These are phyloP conservation scores for Aspergillus melleus DNA, from an alignment of 2,329 filamentous ascomycete species.

Conservation along the genomic window DNA sequence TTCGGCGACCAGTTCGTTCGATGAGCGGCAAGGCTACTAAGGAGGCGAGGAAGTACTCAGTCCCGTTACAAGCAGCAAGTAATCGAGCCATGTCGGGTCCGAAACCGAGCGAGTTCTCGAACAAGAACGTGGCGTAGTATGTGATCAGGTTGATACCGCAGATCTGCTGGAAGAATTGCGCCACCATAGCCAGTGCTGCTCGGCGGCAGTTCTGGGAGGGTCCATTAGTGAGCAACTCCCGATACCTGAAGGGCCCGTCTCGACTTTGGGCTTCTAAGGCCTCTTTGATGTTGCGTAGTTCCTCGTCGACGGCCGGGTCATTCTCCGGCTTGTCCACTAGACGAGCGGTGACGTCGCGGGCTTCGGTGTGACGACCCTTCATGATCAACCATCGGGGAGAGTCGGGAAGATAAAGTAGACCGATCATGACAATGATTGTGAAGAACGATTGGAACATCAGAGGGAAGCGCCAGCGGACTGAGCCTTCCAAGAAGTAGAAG, in stretches of 20 bases:
- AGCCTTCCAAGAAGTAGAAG: slow-evolving; percentile 24
- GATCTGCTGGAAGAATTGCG: slow-evolving; percentile 32
- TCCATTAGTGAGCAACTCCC: slow-evolving; percentile 14
- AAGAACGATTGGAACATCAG: slow-evolving; percentile 48
- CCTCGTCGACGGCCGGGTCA: slow-evolving; percentile 39
- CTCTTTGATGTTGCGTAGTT: slow-evolving; percentile 14
- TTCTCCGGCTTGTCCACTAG: slow-evolving; percentile 37
- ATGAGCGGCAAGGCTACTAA: slow-evolving; percentile 23
- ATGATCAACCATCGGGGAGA: slow-evolving; percentile 55
- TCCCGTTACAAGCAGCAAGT: slow-evolving; percentile 26
- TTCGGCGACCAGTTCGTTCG: slow-evolving; percentile 41
- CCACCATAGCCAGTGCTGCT: slow-evolving; percentile 23
- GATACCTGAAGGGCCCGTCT: slow-evolving; percentile 9
- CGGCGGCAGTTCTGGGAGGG: slow-evolving; percentile 20
- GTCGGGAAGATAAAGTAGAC: slow-evolving; percentile 45
- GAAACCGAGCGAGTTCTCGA: slow-evolving; percentile 8
- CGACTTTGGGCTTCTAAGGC: slow-evolving; percentile 3
- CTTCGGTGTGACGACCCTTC: slow-evolving; percentile 50
- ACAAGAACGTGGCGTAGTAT: slow-evolving; percentile 24
- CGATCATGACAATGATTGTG: slow-evolving; percentile 26
- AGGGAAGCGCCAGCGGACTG: slow-evolving; percentile 42
- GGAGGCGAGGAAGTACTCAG: slow-evolving; percentile 24
- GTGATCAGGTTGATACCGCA: slow-evolving; percentile 33
- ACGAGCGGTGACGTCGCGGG: slow-evolving; percentile 44
- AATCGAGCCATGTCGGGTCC: slow-evolving; percentile 5